Conservation (phyloP, 2,329 filamentous ascomycete genomes). For the Monosporascus ibericus region DNA sequence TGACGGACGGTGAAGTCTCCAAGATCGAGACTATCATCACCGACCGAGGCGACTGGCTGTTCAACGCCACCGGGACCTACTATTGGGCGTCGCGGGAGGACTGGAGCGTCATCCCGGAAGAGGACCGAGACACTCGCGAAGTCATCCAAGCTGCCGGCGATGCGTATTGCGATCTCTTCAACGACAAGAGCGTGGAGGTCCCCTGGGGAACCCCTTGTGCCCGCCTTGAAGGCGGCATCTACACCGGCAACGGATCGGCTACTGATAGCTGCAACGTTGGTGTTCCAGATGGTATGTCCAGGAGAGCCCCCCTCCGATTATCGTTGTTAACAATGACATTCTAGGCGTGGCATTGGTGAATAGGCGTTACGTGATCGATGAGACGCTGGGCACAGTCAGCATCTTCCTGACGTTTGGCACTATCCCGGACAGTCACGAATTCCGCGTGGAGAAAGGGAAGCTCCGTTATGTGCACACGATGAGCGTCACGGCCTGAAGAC, state of each 20-base stretch:
- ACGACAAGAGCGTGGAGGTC: conserved; percentile 29
- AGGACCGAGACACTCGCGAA: conserved; percentile 24
- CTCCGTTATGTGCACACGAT: conserved; percentile 28
- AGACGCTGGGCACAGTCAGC: conserved; percentile 23
- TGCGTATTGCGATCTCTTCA: conserved; percentile 31
- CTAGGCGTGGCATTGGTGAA: conserved; percentile 21
- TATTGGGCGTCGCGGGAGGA: conserved; percentile 28
- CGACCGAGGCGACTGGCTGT: conserved; percentile 31
- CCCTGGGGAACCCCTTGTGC: conserved; percentile 33
- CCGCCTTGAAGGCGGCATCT: conserved; percentile 30
- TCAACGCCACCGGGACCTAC: conserved; percentile 29
- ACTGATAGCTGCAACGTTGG: conserved; percentile 29
- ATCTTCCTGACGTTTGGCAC: conserved; percentile 25
- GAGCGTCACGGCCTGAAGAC: conserved; percentile 22
- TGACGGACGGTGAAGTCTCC: conserved; percentile 18
- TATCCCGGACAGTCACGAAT: conserved; percentile 29
- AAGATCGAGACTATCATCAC: conserved; percentile 28
- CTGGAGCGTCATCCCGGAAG: conserved; percentile 28
- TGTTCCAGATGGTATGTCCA: conserved; percentile 24
- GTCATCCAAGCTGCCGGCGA: conserved; percentile 31
- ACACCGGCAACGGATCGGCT: conserved; percentile 24
- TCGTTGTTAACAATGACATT: background rate
- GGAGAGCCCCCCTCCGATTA: background rate
- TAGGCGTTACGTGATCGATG: conserved; percentile 25
- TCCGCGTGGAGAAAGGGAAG: conserved; percentile 27